phyloP scores from a whole-genome alignment of 2,329 filamentous ascomycete genomes.

The Teratosphaeria destructans region DNA sequence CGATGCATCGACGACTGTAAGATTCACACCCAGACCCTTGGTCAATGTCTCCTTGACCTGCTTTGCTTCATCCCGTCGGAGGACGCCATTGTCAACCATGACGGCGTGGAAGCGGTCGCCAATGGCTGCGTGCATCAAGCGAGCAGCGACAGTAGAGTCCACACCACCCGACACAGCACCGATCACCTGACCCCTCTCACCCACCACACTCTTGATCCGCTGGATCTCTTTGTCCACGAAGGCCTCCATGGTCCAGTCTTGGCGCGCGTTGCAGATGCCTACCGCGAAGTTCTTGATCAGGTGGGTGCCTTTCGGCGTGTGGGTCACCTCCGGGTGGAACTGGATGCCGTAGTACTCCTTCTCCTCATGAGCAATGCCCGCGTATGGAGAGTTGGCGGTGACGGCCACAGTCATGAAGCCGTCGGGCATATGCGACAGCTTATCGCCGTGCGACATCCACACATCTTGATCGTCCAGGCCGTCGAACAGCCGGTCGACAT shows the following conservation, averaged over 20 bases:
- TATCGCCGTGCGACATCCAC: conserved; percentile 87
- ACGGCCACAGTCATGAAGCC: conserved; percentile 64
- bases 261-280: conserved; percentile 64
- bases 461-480: conserved; percentile 61
- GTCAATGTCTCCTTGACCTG: conserved; percentile 71
- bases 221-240: conserved; percentile 74
- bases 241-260: conserved; percentile 76
- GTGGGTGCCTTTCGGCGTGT: conserved; percentile 58
- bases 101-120: conserved; percentile 75
- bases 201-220: conserved; percentile 72
- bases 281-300: conserved; percentile 76
- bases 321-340: conserved; percentile 78
- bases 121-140: conserved; percentile 79
- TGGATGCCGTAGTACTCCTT: conserved; percentile 73
- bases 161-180: conserved; percentile 75
- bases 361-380: conserved; percentile 62
- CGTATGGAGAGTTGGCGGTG: conserved; percentile 66
- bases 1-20: conserved; percentile 74
- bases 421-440: conserved; percentile 63
- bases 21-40: conserved; percentile 75
- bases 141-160: conserved; percentile 78
- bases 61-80: conserved; percentile 76
- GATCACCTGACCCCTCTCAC: conserved; percentile 70
- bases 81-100: conserved; percentile 74
- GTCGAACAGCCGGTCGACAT: conserved; percentile 70